Percentiles rank a stretch among this genome's conserved stretches.
phyloP scores from a whole-genome alignment of 2,329 filamentous ascomycete genomes.

The Cladosporium sp. region DNA sequence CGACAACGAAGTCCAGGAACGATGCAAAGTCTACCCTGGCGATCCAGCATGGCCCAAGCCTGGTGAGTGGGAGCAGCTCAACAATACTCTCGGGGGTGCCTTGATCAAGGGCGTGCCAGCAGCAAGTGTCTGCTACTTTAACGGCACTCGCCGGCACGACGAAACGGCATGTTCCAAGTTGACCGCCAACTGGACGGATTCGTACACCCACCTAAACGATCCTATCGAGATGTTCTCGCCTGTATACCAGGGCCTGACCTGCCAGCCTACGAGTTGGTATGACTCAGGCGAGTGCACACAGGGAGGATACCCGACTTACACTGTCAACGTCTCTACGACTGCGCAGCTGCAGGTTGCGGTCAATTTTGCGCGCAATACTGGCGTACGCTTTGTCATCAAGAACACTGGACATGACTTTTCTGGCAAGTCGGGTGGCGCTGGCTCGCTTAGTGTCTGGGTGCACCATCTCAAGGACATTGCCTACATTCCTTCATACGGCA shows the following conservation, averaged over 20 bases:
- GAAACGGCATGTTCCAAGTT: conserved; percentile 9
- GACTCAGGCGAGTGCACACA: conserved; percentile 12
- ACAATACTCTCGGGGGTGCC: conserved; percentile 9
- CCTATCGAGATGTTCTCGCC: conserved; percentile 9
- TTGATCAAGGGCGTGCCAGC: conserved; percentile 11
- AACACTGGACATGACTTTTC: conserved; percentile 23
- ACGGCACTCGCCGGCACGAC: conserved; percentile 5
- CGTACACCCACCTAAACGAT: neutral
- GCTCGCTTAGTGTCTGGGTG: conserved; percentile 19
- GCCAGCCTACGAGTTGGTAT: conserved; percentile 5
- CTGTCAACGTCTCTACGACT: conserved; percentile 12
- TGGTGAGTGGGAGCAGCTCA: conserved; percentile 9
- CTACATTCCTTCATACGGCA: conserved; percentile 12
- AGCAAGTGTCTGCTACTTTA: conserved; percentile 13
- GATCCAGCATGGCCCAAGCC: conserved; percentile 8
- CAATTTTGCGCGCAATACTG: conserved; percentile 17
- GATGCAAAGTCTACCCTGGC: conserved; percentile 13
- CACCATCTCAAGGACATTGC: conserved; percentile 15
- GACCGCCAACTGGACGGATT: conserved; percentile 5
- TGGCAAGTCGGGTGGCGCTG: conserved; percentile 15
- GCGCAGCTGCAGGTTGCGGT: conserved; percentile 15
- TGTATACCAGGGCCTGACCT: conserved; percentile 5
- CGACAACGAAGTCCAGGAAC: neutral
- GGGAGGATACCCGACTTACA: conserved; percentile 15
- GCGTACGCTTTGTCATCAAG: conserved; percentile 17